Evolutionary conservation across 2,329 filamentous ascomycete species (phyloP).

Genomic region (Pestalotiopsis sp.): DNA sequence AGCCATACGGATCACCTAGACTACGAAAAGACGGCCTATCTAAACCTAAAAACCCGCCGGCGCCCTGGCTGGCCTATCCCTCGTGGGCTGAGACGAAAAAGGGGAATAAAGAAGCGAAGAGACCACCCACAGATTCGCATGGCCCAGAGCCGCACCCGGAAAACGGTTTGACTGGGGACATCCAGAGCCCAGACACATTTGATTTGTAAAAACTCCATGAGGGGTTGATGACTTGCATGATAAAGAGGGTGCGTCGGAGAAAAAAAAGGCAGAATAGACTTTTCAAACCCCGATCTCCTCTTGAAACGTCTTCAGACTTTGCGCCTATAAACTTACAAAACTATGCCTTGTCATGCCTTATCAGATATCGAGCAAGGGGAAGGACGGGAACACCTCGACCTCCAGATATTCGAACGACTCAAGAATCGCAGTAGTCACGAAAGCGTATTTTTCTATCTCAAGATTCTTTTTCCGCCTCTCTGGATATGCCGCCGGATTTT

Average conservation of each 20-base stretch:
- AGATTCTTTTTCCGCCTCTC: neutral
- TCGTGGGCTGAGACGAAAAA: too few relatives aligned
- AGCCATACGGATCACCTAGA: neutral
- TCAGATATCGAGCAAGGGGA: neutral
- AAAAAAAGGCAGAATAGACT: neutral
- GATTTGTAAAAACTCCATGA: too few relatives aligned
- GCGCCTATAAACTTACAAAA: neutral
- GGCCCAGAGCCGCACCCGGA: too few relatives aligned
- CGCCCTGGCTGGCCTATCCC: neutral
- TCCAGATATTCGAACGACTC: neutral
- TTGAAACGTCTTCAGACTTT: neutral
- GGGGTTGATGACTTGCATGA: neutral
- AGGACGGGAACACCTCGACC: neutral
- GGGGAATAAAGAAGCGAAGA: too few relatives aligned
- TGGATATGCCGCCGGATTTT: neutral
- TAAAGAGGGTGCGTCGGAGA: neutral
- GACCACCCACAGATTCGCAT: too few relatives aligned
- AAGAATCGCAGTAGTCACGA: neutral
- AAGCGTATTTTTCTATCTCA: too few relatives aligned
- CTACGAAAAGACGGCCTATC: neutral
- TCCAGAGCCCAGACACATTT: conserved; percentile 67
- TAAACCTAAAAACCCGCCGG: neutral
- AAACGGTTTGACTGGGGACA: too few relatives aligned
- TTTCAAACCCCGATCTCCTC: neutral
- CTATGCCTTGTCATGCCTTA: neutral